phyloP scores from a whole-genome alignment of 2,329 filamentous ascomycete species.

The Scedosporium dehoogii region DNA sequence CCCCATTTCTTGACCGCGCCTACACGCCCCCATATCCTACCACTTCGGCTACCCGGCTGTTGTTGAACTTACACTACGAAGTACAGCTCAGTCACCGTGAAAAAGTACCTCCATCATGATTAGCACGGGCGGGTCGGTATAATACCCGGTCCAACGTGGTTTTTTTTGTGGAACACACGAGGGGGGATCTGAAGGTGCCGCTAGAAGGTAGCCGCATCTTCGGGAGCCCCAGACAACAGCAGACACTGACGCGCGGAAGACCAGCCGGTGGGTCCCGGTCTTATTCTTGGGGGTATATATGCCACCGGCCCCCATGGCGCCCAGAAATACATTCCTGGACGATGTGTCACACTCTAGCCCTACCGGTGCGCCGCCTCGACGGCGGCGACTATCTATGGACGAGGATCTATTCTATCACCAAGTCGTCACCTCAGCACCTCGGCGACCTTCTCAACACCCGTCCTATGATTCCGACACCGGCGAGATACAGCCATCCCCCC shows the following conservation, averaged over 20 bases:
- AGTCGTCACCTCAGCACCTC: slow-evolving; percentile 34
- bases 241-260: slow-evolving; percentile 1
- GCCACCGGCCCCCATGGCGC: slow-evolving; percentile 17
- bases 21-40: background rate
- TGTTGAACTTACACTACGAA: background rate
- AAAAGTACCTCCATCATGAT: slow-evolving; percentile 6
- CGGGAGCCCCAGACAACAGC: background rate
- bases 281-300: slow-evolving; percentile 5
- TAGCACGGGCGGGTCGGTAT: slow-evolving; percentile 2
- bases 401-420: slow-evolving; percentile 44
- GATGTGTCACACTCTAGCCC: slow-evolving; percentile 17
- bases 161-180: slow-evolving; percentile 1
- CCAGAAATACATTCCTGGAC: slow-evolving; percentile 10
- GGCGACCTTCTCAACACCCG: slow-evolving; percentile 36
- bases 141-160: slow-evolving; percentile 4
- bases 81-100: background rate
- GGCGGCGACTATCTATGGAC: slow-evolving; percentile 42
- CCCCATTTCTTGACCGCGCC: background rate
- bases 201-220: background rate
- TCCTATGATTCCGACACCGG: slow-evolving; percentile 22
- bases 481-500: slow-evolving; percentile 6
- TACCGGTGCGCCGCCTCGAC: slow-evolving; percentile 25
- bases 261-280: background rate
- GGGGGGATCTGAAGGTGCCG: background rate
- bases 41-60: background rate